Evolutionary conservation across 2,329 filamentous ascomycete species (phyloP).

Genomic region (Aspergillus bombycis): DNA sequence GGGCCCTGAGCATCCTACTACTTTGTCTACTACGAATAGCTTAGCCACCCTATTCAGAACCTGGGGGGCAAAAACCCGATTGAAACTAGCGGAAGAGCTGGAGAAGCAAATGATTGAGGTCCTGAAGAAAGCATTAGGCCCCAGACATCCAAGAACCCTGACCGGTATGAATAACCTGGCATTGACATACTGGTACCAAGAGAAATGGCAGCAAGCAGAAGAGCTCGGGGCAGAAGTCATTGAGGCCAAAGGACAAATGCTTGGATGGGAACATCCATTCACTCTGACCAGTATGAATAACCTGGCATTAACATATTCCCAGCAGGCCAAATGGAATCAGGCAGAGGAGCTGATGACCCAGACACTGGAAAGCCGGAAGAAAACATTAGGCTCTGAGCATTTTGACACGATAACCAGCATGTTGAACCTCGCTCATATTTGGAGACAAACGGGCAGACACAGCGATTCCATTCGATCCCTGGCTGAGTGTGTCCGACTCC

Average conservation of each 20-base stretch:
- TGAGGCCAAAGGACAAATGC: background rate
- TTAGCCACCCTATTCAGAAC: background rate
- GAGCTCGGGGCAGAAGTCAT: constrained; percentile 1
- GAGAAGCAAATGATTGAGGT: background rate
- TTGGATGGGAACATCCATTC: constrained; percentile 1
- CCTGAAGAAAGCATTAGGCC: background rate
- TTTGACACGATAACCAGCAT: background rate
- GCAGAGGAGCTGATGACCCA: background rate
- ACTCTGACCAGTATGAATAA: constrained; percentile 2
- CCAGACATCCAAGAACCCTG: background rate
- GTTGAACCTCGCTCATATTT: background rate
- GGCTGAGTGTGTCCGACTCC: background rate
- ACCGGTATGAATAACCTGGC: background rate
- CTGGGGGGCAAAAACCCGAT: background rate
- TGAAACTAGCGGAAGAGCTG: constrained; percentile 2
- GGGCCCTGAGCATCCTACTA: background rate
- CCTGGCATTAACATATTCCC: background rate
- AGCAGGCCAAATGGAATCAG: background rate
- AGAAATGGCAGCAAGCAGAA: constrained; percentile 4
- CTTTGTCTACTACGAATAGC: background rate
- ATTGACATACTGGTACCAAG: background rate
- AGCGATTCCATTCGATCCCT: background rate
- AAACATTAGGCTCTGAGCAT: background rate
- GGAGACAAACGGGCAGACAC: background rate
- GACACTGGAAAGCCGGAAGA: background rate